These are phyloP conservation scores for Hortaea werneckii DNA, from an alignment of 2,329 filamentous ascomycete species.

Conservation along the genomic window DNA sequence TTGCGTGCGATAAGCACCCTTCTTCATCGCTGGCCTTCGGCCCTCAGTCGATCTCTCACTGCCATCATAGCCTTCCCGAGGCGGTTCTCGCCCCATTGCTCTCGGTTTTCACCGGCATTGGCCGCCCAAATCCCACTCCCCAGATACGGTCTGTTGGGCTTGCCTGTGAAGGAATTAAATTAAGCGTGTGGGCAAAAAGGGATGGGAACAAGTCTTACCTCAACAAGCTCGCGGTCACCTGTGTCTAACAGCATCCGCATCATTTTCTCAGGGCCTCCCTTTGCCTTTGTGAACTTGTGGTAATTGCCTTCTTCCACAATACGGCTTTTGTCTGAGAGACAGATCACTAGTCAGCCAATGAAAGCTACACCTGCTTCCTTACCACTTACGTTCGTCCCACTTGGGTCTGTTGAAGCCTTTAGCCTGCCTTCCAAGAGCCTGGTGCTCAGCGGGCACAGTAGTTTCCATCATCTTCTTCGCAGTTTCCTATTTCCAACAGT, in stretches of 20 bases:
- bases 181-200: background rate
- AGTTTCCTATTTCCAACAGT: conserved; percentile 18
- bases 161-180: conserved; percentile 19
- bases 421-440: conserved; percentile 47
- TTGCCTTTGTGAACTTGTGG: conserved; percentile 47
- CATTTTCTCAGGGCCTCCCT: conserved; percentile 33
- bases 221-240: conserved; percentile 50
- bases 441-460: conserved; percentile 38
- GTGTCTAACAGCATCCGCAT: conserved; percentile 45
- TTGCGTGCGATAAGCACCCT: too few species aligned
- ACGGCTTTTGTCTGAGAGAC: conserved; percentile 33
- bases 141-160: conserved; percentile 51
- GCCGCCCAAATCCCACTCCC: conserved; percentile 53
- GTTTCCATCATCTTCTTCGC: conserved; percentile 42
- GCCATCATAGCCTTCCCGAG: conserved; percentile 53
- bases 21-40: conserved; percentile 21
- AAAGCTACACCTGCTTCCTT: background rate
- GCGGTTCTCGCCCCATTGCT: conserved; percentile 54
- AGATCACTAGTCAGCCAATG: background rate
- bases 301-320: conserved; percentile 51
- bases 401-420: conserved; percentile 39
- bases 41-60: conserved; percentile 44
- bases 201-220: conserved; percentile 35
- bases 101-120: conserved; percentile 38
- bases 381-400: conserved; percentile 38